Conservation (phyloP, 2,329 filamentous ascomycete genomes). For the Fusarium setosum region DNA sequence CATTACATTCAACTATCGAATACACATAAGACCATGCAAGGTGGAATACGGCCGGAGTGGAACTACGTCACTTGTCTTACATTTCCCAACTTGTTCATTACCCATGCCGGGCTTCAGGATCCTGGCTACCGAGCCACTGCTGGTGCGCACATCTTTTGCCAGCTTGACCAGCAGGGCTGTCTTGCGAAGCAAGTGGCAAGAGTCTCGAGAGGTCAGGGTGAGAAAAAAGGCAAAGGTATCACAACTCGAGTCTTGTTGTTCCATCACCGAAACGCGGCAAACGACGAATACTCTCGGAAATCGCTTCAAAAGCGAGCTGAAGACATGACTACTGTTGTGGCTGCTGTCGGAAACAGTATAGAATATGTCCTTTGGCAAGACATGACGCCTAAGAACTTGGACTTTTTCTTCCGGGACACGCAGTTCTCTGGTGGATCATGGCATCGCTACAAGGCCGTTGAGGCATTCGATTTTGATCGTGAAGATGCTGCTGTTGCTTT, state of each 20-base stretch:
- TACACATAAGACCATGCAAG: background rate
- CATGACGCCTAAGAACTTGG: background rate
- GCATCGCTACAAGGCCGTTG: background rate
- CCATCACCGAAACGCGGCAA: background rate
- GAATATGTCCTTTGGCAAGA: slow-evolving; percentile 1
- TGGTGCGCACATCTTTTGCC: slow-evolving; percentile 1
- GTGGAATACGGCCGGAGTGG: background rate
- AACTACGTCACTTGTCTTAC: slow-evolving; percentile 1
- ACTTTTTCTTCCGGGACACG: background rate
- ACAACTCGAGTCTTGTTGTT: background rate
- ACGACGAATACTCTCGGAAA: background rate
- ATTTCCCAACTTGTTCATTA: background rate
- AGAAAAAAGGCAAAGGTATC: background rate
- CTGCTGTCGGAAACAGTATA: background rate
- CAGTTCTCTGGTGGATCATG: slow-evolving; percentile 1
- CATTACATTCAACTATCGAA: background rate
- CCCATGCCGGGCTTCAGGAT: background rate
- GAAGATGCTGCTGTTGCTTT: background rate
- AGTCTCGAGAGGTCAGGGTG: background rate
- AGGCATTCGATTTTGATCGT: background rate
- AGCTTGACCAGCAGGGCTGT: background rate
- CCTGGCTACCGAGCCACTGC: slow-evolving; percentile 1
- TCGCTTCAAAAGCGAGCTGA: background rate
- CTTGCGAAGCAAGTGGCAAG: background rate
- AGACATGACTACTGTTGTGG: too few species aligned